Conservation (phyloP, 805 yeast genomes). For the Torulaspora maleeae region DNA sequence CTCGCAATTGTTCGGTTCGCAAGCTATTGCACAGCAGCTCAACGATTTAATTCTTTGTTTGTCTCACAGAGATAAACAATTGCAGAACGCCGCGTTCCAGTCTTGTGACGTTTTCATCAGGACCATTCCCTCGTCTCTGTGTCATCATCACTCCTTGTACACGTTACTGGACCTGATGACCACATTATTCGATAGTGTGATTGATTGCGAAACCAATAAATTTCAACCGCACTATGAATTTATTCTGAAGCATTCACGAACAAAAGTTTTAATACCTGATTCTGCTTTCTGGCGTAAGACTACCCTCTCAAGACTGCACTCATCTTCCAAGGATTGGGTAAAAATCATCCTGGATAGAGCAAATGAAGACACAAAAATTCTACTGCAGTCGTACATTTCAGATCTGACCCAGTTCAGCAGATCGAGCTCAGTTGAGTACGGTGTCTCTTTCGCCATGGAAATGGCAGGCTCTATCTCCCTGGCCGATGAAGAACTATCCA, state of each 20-base stretch:
- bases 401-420: constrained; percentile 37
- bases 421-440: constrained; percentile 55
- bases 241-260: constrained; percentile 38
- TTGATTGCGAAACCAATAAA: constrained; percentile 78
- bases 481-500: constrained; percentile 59
- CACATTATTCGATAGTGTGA: constrained; percentile 68
- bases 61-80: constrained; percentile 68
- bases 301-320: constrained; percentile 57
- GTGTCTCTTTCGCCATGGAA: constrained; percentile 86
- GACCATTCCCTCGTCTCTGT: constrained; percentile 70
- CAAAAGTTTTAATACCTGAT: constrained; percentile 41
- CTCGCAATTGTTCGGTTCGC: constrained; percentile 51
- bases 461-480: constrained; percentile 74
- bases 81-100: constrained; percentile 76
- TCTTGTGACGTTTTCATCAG: constrained; percentile 66
- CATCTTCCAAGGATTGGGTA: constrained; percentile 65
- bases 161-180: constrained; percentile 77
- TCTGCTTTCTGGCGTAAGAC: constrained; percentile 79
- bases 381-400: constrained; percentile 73
- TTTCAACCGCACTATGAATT: constrained; percentile 80
- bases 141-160: constrained; percentile 67
- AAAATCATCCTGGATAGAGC: constrained; percentile 51
- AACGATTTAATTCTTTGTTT: constrained; percentile 62
- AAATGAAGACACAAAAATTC: constrained; percentile 68
- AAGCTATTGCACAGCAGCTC: constrained; percentile 60